A percentile compares a stretch with the other conserved stretches of the same genome.
phyloP scores from a whole-genome alignment of 768 basidiomycete species.

The Dioszegia hungarica region DNA sequence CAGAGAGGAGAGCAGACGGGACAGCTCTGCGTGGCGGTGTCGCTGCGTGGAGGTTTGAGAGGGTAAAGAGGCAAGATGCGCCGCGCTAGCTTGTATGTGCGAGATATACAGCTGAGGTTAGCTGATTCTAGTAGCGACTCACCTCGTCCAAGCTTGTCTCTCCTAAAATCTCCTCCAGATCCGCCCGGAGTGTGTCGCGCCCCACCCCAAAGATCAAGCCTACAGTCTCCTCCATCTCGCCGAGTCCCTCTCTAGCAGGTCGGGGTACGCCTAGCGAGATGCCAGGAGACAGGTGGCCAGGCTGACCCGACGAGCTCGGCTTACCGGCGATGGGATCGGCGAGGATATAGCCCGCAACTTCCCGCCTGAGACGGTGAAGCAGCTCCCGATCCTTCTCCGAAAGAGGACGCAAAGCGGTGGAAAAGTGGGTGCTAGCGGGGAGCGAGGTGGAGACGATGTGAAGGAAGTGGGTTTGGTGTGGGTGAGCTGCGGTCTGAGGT shows the following conservation, averaged over 20 bases:
- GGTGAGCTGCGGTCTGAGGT: slow-evolving; percentile 11
- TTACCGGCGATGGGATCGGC: not conserved
- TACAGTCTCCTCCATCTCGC: slow-evolving; percentile 26
- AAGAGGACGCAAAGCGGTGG: slow-evolving; percentile 22
- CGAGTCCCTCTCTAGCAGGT: slow-evolving; percentile 4
- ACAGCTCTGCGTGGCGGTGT: slow-evolving; percentile 21
- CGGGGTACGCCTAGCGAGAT: slow-evolving; percentile 21
- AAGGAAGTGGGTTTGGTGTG: slow-evolving; percentile 37
- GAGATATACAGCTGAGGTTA: slow-evolving; percentile 29
- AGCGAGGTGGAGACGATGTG: slow-evolving; percentile 27
- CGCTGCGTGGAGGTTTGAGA: slow-evolving; percentile 11
- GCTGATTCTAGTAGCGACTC: not conserved
- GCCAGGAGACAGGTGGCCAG: not conserved
- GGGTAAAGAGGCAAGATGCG: slow-evolving; percentile 22
- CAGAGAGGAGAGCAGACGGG: slow-evolving; percentile 13
- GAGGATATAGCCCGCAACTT: slow-evolving; percentile 37
- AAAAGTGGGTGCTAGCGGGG: slow-evolving; percentile 29
- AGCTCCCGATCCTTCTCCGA: slow-evolving; percentile 39
- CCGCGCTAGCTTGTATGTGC: slow-evolving; percentile 36
- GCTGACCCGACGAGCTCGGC: not conserved
- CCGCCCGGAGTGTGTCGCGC: slow-evolving; percentile 22
- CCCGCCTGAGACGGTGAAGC: slow-evolving; percentile 31
- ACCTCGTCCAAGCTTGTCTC: slow-evolving; percentile 34
- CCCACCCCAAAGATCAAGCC: slow-evolving; percentile 28
- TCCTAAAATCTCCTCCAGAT: slow-evolving; percentile 31